These are phyloP conservation scores for Penicillium glabrum DNA, from an alignment of 2,329 filamentous ascomycete species.

Conservation along the genomic window DNA sequence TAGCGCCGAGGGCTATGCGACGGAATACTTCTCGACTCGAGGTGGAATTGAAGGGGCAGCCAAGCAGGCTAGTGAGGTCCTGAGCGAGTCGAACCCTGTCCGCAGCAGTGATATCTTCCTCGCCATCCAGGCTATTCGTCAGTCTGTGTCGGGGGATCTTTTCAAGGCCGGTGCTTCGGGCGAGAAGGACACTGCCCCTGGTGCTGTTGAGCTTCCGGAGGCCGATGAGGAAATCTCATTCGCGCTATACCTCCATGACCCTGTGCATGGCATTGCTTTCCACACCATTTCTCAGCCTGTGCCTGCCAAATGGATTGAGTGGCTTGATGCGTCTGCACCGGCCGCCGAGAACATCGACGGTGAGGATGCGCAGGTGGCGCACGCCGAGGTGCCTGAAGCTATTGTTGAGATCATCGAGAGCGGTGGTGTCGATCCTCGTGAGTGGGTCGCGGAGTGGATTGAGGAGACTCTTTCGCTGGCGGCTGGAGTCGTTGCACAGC, in stretches of 20 bases:
- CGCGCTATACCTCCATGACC: constrained; percentile 78
- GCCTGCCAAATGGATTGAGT: constrained; percentile 82
- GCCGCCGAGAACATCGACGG: constrained; percentile 40
- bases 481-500: constrained; percentile 84
- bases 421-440: constrained; percentile 81
- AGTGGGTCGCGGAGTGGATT: constrained; percentile 98
- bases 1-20: constrained; percentile 82
- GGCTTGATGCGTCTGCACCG: constrained; percentile 73
- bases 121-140: constrained; percentile 81
- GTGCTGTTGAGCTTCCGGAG: constrained; percentile 38
- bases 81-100: constrained; percentile 84
- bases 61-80: constrained; percentile 72
- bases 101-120: constrained; percentile 94
- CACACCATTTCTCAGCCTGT: constrained; percentile 78
- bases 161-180: constrained; percentile 61
- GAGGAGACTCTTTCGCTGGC: constrained; percentile 79
- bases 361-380: constrained; percentile 35
- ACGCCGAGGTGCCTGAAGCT: constrained; percentile 65
- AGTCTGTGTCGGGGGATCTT: constrained; percentile 63
- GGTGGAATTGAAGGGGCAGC: constrained; percentile 81
- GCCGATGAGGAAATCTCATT: constrained; percentile 66
- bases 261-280: constrained; percentile 88
- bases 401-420: constrained; percentile 78
- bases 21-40: constrained; percentile 75
- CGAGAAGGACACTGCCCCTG: constrained; percentile 31